Evolutionary conservation across 1,139 yeast species (phyloP), one percentile per base, ranked within the genome.

Genomic region (Taphrina sp.): DNA sequence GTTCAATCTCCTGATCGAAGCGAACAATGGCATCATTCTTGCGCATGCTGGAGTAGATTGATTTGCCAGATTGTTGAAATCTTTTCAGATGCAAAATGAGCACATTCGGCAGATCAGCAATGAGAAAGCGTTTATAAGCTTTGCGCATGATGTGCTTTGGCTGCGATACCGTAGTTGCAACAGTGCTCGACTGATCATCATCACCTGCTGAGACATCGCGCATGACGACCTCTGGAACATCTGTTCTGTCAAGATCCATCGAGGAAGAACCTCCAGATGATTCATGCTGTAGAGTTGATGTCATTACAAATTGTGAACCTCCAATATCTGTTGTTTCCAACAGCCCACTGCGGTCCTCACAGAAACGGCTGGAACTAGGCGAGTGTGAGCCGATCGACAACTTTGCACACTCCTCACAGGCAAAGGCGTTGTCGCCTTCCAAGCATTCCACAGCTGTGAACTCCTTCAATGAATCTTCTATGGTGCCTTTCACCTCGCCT

Each of bases 371-470:
- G 10, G 10, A 12, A 10, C 24, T 12, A 14, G 20, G 31, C 10
- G 10, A 14, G 23, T 31, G 31, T 1, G 49, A 33, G 14, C 20
- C 23, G 22, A 19, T 28, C 39, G 33, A 17, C 16, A 42, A 20
- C 54, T 58, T 53, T 22, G 49, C 58, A 31, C 61, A 59, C 33
- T 58, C 56, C 28, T 59, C 61, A 37, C 61, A 59, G 2, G 61
- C 61, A 36, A 51, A 59, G 10, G 56, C 53, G 16, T 59, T 59
- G 12, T 42, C 56, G 23, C 51, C 51, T 23, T 47, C 60, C 45
- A 59, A 34, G 23, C 44, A 24, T 24, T 59, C 61, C 12, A 53
- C 57, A 17, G 51, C 51, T 5, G 52, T 39, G 17, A 59, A 59
- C 24, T 52, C 53, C 16, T 45, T 22, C 24, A 59, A 29, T 34